Base-by-base conservation (phyloP, 1,139 yeast species). In the Nakaseomyces uthaithaninus region DNA sequence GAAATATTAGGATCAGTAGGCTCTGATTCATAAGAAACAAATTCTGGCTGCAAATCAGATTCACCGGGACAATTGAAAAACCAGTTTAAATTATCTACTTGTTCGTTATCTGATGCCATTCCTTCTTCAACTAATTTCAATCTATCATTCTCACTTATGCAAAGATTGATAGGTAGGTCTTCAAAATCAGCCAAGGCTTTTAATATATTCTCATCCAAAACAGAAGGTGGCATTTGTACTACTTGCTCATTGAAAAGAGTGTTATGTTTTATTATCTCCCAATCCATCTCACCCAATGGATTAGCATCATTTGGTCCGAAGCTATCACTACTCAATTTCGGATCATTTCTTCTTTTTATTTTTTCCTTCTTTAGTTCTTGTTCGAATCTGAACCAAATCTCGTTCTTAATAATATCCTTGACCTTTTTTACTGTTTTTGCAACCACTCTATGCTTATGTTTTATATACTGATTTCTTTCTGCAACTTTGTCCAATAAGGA, bases 11-110 rank as follows among this genome's bases (percentile, higher is more conserved):
- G 64, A 49, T 42, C 57, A 49, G 39, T 61, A 45, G 42, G 72
- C 53, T 45, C 52, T 33, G 46, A 46, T 19, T 51, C 49, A 14
- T 40, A 45, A 2, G 41, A 28, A 33, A 44, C 42, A 8, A 43
- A 35, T 22, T 45, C 43, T 4, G 41, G 28, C 6, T 38, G 45
- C 22, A 33, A 30, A 8, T 42, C 45, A 9, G 42, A 36, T 23
- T 43, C 48, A 37, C 61, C 54, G 2, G 50, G 49, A 40, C 63
- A 58, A 33, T 59, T 53, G 41, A 59, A 59, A 16, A 47, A 42
- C 63, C 64, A 60, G 37, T 50, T 45, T 38, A 44, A 45, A 24
- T 38, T 41, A 41, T 59, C 62, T 12, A 54, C 51, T 12, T 42
- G 38, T 27, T 45, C 47, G 10, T 41, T 38, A 9, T 42, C 40